Conservation (phyloP, 225 moss, liverwort and hornwort species). For the Sphagnum tenellum region DNA sequence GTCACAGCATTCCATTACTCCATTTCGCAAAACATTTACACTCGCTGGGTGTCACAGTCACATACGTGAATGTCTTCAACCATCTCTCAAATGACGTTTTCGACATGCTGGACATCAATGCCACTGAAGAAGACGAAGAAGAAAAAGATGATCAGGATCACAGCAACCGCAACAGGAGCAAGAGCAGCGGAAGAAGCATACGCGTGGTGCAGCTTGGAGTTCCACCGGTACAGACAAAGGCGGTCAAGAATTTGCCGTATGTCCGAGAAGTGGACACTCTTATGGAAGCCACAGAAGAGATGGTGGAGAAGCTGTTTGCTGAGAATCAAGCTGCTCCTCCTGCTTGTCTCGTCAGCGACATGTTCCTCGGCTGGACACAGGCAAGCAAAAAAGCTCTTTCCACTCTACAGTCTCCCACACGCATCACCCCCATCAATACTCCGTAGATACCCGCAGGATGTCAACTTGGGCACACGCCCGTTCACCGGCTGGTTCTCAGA, state of each 20-base stretch:
- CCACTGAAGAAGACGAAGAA: too few relatives aligned
- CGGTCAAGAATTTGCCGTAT: conserved; percentile 4
- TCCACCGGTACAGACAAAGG: conserved; percentile 6
- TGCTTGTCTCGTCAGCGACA: conserved; percentile 34
- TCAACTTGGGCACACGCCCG: too few relatives aligned
- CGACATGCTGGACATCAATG: conserved; percentile 9
- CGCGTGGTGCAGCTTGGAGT: conserved; percentile 27
- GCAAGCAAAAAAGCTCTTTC: conserved; percentile 2
- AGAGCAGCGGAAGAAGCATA: conserved; percentile 12
- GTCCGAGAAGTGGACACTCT: conserved; percentile 13
- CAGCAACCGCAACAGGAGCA: too few relatives aligned
- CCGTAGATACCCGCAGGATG: too few relatives aligned
- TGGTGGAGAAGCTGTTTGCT: conserved; percentile 14
- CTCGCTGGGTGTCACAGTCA: conserved; percentile 26
- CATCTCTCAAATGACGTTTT: conserved; percentile 30
- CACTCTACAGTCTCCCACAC: too few relatives aligned
- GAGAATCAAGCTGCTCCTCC: conserved; percentile 16
- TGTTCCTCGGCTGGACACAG: conserved; percentile 51
- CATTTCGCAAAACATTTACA: conserved; percentile 37
- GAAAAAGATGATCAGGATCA: too few relatives aligned
- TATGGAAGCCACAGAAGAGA: conserved; percentile 4
- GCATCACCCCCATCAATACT: too few relatives aligned
- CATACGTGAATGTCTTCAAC: conserved; percentile 21
- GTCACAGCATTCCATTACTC: conserved; percentile 42
- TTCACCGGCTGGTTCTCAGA: too few relatives aligned